Base-by-base conservation (phyloP, 352 stramenopile genomes). In the Pythium folliculosum region DNA sequence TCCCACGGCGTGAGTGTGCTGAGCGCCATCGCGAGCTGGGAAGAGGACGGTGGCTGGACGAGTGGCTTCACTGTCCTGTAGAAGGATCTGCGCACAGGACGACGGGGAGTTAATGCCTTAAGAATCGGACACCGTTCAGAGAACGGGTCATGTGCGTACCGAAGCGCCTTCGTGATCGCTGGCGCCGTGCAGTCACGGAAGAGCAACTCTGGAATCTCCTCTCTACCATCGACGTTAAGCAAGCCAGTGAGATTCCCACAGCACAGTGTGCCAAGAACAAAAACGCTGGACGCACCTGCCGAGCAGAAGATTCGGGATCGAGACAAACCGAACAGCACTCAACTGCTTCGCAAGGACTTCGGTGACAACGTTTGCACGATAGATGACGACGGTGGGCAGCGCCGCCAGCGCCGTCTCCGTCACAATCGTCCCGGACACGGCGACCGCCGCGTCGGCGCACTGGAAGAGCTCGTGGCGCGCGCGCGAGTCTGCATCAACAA, bases 401-500 rank as follows among this genome's bases (percentile, higher is more conserved):
- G 38, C 71, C 0, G 82, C 73, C 0, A 94, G 67, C 23, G 76
- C 70, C 2, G 81, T 87, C 49, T 94, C 83, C 44, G 82, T 82
- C 13, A 92, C 81, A 44, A 92, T 81, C 1, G 86, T 94, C 19
- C 86, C 86, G 0, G 83, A 92, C 10, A 91, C 82, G 0, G 86
- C 84, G 19, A 94, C 62, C 0, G 82, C 83, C 0, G 77, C 65
- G 63, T 92, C 73, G 25, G 72, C 71, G 17, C 62, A 65, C 71
- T 93, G 62, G 40, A 69, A 73, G 12, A 73, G 40, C 13, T 51
- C n/a, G 23, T 51, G 30, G 10, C 53, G 32, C 6, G 30, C 16
- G 1, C 6, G 23, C 5, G 60, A 17, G 19, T 58, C 25, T 1
- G 37, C 22, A 57, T 72, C 52, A 1, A 67, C 44, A 3, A 54